Conservation (phyloP, 306 rosid genomes). For the Cercis canadensis region DNA sequence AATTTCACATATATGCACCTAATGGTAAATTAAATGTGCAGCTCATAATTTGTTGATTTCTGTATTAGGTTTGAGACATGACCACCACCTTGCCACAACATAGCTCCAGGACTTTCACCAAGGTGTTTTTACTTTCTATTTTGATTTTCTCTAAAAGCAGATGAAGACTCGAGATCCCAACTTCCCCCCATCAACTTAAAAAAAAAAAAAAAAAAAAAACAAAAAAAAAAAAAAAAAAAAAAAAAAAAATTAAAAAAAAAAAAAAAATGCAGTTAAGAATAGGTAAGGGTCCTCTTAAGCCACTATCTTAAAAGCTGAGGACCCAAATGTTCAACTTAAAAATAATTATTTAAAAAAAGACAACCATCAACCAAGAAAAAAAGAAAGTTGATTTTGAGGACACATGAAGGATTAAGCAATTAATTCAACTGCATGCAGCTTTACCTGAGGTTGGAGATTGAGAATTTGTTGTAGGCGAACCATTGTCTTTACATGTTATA, state of each 20-base stretch:
- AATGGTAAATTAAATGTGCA: not conserved
- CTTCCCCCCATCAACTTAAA: not conserved
- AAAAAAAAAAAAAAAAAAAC: not conserved
- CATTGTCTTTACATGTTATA: constrained; percentile 71
- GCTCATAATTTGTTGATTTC: constrained; percentile 1
- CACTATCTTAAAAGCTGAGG: constrained; percentile 25
- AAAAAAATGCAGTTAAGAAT: not conserved
- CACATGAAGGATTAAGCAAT: constrained; percentile 33
- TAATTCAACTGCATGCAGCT: constrained; percentile 26
- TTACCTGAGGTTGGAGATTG: constrained; percentile 62
- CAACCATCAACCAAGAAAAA: constrained; percentile 1
- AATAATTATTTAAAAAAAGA: not conserved
- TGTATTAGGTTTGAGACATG: not conserved
- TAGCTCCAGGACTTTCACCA: not conserved
- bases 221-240: not conserved
- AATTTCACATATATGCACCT: not conserved
- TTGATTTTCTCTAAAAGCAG: constrained; percentile 5
- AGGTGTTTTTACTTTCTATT: not conserved
- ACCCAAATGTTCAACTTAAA: constrained; percentile 16
- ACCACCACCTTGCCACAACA: not conserved
- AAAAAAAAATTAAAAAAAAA: no score
- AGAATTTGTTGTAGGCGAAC: constrained; percentile 49
- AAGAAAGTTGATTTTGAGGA: not conserved
- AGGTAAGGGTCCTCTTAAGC: not conserved
- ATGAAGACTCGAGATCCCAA: not conserved